A percentile compares a stretch with the other conserved stretches of the same genome.
Conservation (phyloP, 2,329 filamentous ascomycete genomes). For the Zymoseptoria crescenta region DNA sequence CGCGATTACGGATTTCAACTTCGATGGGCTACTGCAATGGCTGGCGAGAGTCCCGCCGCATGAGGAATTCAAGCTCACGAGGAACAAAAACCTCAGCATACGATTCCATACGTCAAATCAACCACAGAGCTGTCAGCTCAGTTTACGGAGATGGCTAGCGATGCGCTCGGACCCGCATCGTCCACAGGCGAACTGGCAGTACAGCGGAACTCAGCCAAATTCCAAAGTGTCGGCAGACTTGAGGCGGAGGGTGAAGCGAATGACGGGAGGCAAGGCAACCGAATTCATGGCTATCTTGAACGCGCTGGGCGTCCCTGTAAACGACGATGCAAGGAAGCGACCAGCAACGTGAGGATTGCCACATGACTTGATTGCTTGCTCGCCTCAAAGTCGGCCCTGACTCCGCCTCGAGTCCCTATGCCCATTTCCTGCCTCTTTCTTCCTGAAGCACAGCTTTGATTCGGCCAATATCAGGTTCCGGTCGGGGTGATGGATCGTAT, state of each 20-base stretch:
- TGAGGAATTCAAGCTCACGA: constrained; percentile 21
- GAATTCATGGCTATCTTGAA: constrained; percentile 24
- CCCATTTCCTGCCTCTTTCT: constrained; percentile 16
- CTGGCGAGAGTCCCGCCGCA: constrained; percentile 23
- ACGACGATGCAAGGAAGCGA: neutral
- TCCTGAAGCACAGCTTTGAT: constrained; percentile 11
- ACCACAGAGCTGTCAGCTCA: constrained; percentile 11
- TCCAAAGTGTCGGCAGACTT: constrained; percentile 24
- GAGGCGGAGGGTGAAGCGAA: constrained; percentile 22
- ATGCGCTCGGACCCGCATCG: constrained; percentile 23
- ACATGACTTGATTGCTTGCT: neutral
- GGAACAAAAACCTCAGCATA: constrained; percentile 23
- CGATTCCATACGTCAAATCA: constrained; percentile 19
- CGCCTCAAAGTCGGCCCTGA: neutral
- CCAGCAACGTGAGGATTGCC: neutral
- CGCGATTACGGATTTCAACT: constrained; percentile 27
- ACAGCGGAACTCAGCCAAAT: constrained; percentile 19
- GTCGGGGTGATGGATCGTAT: constrained; percentile 15
- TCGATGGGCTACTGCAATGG: constrained; percentile 25
- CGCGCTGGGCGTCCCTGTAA: constrained; percentile 15
- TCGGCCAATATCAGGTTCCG: constrained; percentile 14
- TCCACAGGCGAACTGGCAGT: constrained; percentile 26
- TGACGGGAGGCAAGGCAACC: constrained; percentile 23
- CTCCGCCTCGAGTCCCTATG: neutral
- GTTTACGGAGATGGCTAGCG: constrained; percentile 25